phyloP scores from a whole-genome alignment of 192 early-diverging fungal genomes.

The Podila horticola region DNA sequence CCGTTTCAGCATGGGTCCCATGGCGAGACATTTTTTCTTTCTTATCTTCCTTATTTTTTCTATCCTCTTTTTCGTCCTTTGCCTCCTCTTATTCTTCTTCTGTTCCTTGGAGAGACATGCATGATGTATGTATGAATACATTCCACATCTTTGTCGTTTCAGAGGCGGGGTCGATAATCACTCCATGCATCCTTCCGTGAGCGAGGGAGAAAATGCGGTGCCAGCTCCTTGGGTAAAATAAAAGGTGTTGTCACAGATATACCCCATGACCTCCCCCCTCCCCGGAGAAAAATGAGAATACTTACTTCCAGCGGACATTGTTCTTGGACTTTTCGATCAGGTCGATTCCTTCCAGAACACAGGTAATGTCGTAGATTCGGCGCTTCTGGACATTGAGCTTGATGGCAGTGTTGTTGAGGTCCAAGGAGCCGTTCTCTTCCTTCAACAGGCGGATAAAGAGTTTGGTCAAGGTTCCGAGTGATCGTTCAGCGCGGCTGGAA shows the following conservation, averaged over 20 bases:
- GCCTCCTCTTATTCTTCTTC: no score
- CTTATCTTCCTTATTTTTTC: no score
- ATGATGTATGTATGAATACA: no score
- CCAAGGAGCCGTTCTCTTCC: slow-evolving; percentile 61
- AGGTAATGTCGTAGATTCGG: slow-evolving; percentile 77
- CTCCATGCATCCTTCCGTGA: no score
- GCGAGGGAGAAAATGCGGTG: no score
- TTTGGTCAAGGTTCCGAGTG: slow-evolving; percentile 68
- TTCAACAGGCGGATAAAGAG: slow-evolving; percentile 66
- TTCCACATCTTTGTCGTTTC: no score
- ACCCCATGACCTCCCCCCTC: neutral
- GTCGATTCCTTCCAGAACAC: slow-evolving; percentile 73
- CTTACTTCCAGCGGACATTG: slow-evolving; percentile 77
- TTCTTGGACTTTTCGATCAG: slow-evolving; percentile 76
- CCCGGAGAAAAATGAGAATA: slow-evolving; percentile 4
- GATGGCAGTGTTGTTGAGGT: slow-evolving; percentile 67
- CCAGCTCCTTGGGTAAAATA: neutral
- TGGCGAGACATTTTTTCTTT: no score
- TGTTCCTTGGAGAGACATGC: no score
- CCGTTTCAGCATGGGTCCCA: no score
- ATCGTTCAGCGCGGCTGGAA: slow-evolving; percentile 65
- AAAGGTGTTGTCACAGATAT: neutral
- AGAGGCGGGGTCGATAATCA: no score
- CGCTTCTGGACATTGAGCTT: slow-evolving; percentile 72
- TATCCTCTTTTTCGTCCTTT: no score